Evolutionary conservation across 2,329 filamentous ascomycete species (phyloP), one percentile per base, ranked within the genome.

Genomic region (Hypoxylon sp.): DNA sequence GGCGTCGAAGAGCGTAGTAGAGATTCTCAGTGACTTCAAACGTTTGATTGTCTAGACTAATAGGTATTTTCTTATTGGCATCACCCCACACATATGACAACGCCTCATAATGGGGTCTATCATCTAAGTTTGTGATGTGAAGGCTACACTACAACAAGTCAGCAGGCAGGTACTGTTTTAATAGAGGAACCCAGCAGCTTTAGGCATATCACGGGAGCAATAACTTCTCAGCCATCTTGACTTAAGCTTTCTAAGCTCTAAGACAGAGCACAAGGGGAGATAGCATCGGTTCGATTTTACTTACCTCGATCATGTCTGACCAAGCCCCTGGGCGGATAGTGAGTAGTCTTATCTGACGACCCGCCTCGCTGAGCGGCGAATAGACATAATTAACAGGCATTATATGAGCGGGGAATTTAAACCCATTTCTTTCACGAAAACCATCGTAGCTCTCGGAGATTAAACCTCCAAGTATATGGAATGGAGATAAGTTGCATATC

Each of bases 71-170:
- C 4, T 49, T 48, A 9, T 41, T 28, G n/a, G 38, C n/a, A 23
- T 53, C 50, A 1, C 61, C 61, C 61, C 61, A 64, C 11, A 53
- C 55, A 25, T 64, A 64, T 6, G 61, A 64, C 3, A 64, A 41
- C 5, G 61, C 43, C 41, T 64, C 61, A 10, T 64, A 64, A 5
- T n/a, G 13, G 13, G 34, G 34, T 2, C 34, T 36, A 36, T 36
- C 34, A 9, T 36, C 34, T n/a, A 36, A n/a, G 6, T 14, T 14
- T 14, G 13, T 2, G 11, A 14, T 6, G 13, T 36, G 34, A 36
- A 36, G 34, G 13, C 2, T n/a, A 14, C 34, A 36, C 28, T 30
- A 9, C 28, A 30, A 30, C 4, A 7, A 30, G 28, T 30, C 28
- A 30, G 28, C 6, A 30, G 23, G 23, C 23, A 23, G 23, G 23